phyloP scores from a whole-genome alignment of 768 basidiomycete genomes.

The Paxillus ammoniavirescens region DNA sequence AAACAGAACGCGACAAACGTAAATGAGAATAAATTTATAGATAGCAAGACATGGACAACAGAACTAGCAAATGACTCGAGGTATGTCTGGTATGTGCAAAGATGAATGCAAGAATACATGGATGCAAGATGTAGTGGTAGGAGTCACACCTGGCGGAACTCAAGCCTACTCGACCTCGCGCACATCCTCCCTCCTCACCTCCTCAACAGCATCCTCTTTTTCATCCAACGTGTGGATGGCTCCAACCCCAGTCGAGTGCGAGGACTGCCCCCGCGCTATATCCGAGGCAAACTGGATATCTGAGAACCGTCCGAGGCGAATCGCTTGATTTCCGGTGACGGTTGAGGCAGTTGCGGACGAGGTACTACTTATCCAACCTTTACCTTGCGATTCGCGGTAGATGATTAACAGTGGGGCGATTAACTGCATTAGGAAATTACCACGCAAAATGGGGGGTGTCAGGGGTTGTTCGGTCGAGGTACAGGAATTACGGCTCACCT shows the following conservation, averaged over 20 bases:
- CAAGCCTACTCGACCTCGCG: not conserved
- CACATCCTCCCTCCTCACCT: not conserved
- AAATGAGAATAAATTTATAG: too few relatives aligned
- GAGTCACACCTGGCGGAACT: not conserved
- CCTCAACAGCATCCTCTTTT: not conserved
- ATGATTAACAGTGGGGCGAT: constrained; percentile 40
- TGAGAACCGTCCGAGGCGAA: constrained; percentile 17
- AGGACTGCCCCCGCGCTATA: not conserved
- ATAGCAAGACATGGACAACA: too few relatives aligned
- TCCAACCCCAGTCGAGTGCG: not conserved
- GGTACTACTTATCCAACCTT: constrained; percentile 31
- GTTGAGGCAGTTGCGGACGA: constrained; percentile 5
- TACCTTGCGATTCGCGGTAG: constrained; percentile 37
- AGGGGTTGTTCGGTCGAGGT: not conserved
- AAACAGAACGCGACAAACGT: too few relatives aligned
- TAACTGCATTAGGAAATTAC: constrained; percentile 18
- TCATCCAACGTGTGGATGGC: not conserved
- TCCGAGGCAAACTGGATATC: constrained; percentile 24
- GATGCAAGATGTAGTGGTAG: not conserved
- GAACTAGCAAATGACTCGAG: too few relatives aligned
- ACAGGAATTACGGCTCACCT: constrained; percentile 18
- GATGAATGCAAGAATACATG: not conserved
- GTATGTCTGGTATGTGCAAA: not conserved
- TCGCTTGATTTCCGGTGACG: not conserved
- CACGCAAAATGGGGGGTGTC: not conserved